These are phyloP conservation scores for Eudorina sp. DNA, from an alignment of 139 green algal genomes.

Conservation along the genomic window DNA sequence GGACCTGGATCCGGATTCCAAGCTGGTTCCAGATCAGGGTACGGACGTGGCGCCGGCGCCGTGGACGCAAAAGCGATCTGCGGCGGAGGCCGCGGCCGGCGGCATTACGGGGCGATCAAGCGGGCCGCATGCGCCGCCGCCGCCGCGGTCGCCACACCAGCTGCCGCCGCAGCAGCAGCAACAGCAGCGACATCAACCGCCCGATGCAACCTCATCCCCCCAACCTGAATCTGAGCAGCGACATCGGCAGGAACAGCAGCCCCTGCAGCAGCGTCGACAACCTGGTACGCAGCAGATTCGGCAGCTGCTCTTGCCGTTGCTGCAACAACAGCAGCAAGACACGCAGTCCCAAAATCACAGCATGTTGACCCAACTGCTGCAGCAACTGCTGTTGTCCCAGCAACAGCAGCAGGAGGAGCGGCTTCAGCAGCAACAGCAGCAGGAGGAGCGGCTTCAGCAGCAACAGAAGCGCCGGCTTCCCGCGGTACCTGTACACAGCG, in stretches of 20 bases:
- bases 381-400: neutral
- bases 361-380: neutral
- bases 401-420: neutral
- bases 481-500: neutral
- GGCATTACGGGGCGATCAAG: neutral
- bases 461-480: neutral
- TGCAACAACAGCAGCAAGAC: neutral
- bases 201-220: too few species aligned
- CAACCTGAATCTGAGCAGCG: neutral
- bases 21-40: neutral
- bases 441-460: neutral
- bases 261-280: neutral
- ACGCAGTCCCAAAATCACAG: too few species aligned
- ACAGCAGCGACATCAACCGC: neutral
- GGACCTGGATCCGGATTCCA: neutral
- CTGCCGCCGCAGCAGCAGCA: neutral
- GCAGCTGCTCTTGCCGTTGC: neutral
- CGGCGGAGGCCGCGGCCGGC: too few species aligned
- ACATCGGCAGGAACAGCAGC: neutral
- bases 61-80: neutral
- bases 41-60: neutral
- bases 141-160: neutral
- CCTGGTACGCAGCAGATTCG: neutral
- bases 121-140: neutral
- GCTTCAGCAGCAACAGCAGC: neutral